Base-by-base conservation (phyloP, 2,329 filamentous ascomycete species). In the Kalaharituber pfeilii region DNA sequence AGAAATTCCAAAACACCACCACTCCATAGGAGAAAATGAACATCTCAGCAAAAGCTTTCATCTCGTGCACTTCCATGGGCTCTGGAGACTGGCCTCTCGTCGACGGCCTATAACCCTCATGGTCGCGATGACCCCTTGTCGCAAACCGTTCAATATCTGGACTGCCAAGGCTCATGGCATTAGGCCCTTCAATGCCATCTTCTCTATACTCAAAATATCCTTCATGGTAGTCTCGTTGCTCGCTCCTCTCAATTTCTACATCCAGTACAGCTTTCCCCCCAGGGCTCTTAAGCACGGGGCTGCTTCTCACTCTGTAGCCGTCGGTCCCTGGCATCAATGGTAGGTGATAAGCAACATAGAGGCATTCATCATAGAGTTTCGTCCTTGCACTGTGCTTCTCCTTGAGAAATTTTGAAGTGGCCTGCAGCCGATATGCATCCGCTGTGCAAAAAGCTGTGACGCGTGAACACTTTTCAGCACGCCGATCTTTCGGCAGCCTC, bases 1-100 rank as follows among this genome's bases (percentile, higher is more conserved):
- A 89, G 63, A 98, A 95, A 67, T 98, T 98, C 91, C 91, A 98
- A 67, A 98, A 94, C 4, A 98, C 91, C 0, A 91, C 89, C 0
- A 98, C 89, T 20, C 91, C 91, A 65, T 98, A 98, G 15, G 85
- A 89, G 68, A 93, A 96, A 63, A 98, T 82, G 66, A 94, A 96
- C 79, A 96, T 86, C 69, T 98, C 91, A 42, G 86, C 89, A 65
- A 94, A 86, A 54, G 81, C 76, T 64, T 89, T 81, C 30, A 61
- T 61, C 29, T 62, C 42, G 25, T 47, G 42, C n/a, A 47, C 42
- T 11, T 47, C 42, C 2, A 25, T 22, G 13, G 42, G 25, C 24
- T 20, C 42, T 24, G 42, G 42, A 22, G 42, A 47, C 22, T 22
- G 20, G 5, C 24, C 33, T 29, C 50, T 44, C 15, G 15, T 22